phyloP scores from a whole-genome alignment of 2,329 filamentous ascomycete species.

The Mollisia scopiformis region DNA sequence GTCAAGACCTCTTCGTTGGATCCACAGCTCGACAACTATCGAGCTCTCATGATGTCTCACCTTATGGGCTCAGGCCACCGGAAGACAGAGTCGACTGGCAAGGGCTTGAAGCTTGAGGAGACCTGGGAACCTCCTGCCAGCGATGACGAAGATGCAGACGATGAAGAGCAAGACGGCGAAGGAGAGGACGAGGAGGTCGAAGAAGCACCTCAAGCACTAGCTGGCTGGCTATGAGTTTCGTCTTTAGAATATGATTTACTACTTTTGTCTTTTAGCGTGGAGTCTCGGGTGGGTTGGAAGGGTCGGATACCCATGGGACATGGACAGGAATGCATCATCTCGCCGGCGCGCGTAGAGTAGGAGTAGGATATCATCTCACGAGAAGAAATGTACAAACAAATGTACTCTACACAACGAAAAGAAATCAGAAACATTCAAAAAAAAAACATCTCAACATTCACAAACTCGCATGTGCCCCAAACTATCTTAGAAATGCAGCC shows the following conservation, averaged over 20 bases:
- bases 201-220: not conserved
- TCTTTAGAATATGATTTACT: not conserved
- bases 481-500: no score
- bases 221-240: constrained; percentile 17
- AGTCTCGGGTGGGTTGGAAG: constrained; percentile 9
- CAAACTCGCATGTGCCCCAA: no score
- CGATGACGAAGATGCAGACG: constrained; percentile 58
- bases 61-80: constrained; percentile 55
- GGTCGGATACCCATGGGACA: constrained; percentile 6
- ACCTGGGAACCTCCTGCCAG: constrained; percentile 71
- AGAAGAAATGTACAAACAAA: constrained; percentile 3
- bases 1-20: constrained; percentile 43
- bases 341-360: constrained; percentile 17
- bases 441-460: no score
- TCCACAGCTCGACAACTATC: constrained; percentile 55
- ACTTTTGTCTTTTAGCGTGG: constrained; percentile 17
- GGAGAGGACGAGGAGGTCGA: constrained; percentile 29
- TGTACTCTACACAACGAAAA: constrained; percentile 9
- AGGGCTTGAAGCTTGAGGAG: constrained; percentile 80
- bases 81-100: constrained; percentile 56
- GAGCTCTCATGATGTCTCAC: constrained; percentile 52
- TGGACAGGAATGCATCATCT: constrained; percentile 2
- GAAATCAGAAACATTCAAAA: not conserved
- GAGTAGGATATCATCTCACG: not conserved
- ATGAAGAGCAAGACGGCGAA: constrained; percentile 45